Conservation (phyloP, 768 basidiomycete species). For the Panus rudis region DNA sequence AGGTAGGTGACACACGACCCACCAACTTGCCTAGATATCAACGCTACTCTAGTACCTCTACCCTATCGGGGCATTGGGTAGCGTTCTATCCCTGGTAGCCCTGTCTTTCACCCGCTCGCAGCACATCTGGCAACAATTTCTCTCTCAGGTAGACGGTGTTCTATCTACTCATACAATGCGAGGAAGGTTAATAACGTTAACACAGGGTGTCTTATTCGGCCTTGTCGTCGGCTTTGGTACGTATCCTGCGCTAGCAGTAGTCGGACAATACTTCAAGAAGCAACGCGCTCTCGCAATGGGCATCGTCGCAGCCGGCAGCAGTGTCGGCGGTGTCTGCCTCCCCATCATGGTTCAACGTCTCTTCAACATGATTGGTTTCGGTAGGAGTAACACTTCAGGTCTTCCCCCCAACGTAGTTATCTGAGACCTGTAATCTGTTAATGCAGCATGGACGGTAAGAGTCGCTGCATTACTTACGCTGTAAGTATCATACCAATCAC, state of each 20-base stretch:
- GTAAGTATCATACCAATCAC: conserved; percentile 7
- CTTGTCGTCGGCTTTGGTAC: conserved; percentile 1
- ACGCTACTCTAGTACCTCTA: background rate
- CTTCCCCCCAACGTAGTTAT: background rate
- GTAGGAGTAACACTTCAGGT: background rate
- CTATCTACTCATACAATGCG: no score
- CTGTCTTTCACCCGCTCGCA: conserved; percentile 7
- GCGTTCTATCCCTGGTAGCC: conserved; percentile 5
- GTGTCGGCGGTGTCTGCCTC: conserved; percentile 1
- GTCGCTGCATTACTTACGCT: conserved; percentile 8
- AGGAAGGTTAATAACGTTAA: background rate
- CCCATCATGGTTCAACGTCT: conserved; percentile 2
- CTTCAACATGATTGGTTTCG: conserved; percentile 3
- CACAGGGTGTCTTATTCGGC: conserved; percentile 3
- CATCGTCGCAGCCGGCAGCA: conserved; percentile 2
- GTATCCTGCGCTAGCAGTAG: conserved; percentile 1
- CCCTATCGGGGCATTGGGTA: conserved; percentile 2
- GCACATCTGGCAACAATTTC: conserved; percentile 8
- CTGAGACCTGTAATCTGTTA: background rate
- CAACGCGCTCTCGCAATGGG: conserved; percentile 1
- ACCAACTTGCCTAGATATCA: background rate
- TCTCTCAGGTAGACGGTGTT: conserved; percentile 1
- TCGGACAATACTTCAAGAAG: conserved; percentile 1
- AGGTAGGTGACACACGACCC: background rate
- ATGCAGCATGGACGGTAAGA: conserved; percentile 6